Base-by-base conservation (phyloP, 108 stramenopile genomes). In the Nitzschia inconspicua region DNA sequence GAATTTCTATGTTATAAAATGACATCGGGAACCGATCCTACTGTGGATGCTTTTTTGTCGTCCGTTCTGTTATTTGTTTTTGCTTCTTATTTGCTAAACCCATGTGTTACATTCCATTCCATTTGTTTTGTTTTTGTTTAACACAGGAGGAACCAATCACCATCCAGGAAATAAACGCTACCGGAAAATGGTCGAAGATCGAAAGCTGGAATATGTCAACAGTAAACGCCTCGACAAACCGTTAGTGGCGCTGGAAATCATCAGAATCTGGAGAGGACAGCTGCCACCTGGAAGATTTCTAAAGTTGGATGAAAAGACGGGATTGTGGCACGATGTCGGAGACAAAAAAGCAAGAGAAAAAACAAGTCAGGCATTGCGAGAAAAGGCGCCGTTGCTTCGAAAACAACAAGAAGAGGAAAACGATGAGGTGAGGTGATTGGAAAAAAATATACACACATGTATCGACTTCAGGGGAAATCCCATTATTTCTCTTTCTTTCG, bases 141-240 rank as follows among this genome's bases (percentile, higher is more conserved):
- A n/a, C n/a, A n/a, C n/a, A n/a, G 80, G 81, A 56, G 88, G 93
- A 5, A 93, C 91, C 41, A 93, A 93, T 58, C 88, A 93, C 58
- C 88, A 93, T 43, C 70, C 74, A 4, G 91, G 91, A 31, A 93
- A 93, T 62, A 88, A 88, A 55, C 58, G 69, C 7, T 93, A 89
- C 60, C 88, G 91, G 7, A 75, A 77, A 54, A 82, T 83, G 72
- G 91, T 93, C 20, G 91, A 93, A 49, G 83, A 83, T 26, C 66
- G 66, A 8, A 93, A 93, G 73, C 56, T 81, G 1, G 68, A 72
- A 13, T 93, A 93, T 58, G 77, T 88, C 22, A 73, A 75, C 22
- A 80, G 83, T 47, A 88, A 88, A 63, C 73, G 88, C 14, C 71
- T 88, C 37, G 88, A 93, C 65, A 93, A 93, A 57, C 88, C 91